A percentile compares a stretch with the other conserved stretches of the same genome.
phyloP scores from a whole-genome alignment of 1,284 basidiomycete species.

The Marasmius tenuissimus region DNA sequence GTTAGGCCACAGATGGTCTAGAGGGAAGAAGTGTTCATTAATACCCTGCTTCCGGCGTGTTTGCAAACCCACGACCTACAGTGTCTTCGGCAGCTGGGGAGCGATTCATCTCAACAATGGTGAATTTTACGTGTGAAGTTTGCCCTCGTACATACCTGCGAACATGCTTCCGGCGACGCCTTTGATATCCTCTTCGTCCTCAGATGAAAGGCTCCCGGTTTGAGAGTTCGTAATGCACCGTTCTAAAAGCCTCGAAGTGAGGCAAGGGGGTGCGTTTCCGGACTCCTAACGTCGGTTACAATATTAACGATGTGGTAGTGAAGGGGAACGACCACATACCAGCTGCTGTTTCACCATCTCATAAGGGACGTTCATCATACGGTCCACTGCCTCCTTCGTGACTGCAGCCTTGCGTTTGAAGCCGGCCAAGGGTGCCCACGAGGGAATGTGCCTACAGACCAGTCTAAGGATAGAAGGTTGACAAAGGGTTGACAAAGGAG shows the following conservation, averaged over 20 bases:
- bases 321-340: conserved; percentile 29
- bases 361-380: conserved; percentile 52
- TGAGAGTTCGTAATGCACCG: conserved; percentile 27
- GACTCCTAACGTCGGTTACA: conserved; percentile 30
- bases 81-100: conserved; percentile 46
- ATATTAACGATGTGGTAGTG: conserved; percentile 10
- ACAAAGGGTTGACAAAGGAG: not conserved
- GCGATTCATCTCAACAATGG: not conserved
- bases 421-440: conserved; percentile 56
- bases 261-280: conserved; percentile 48
- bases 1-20: conserved; percentile 47
- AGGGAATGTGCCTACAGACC: conserved; percentile 43
- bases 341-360: conserved; percentile 51
- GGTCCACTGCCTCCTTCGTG: conserved; percentile 40
- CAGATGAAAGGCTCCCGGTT: conserved; percentile 26
- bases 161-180: conserved; percentile 55
- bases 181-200: conserved; percentile 58
- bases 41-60: not conserved
- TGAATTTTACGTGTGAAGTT: not conserved
- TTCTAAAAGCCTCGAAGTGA: conserved; percentile 54
- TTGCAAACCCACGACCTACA: conserved; percentile 17
- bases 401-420: conserved; percentile 52
- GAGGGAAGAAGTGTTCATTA: not conserved
- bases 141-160: conserved; percentile 32
- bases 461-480: conserved; percentile 16